Base-by-base conservation (phyloP, 176 grass and related monocot species). In the Stipa capillata region DNA sequence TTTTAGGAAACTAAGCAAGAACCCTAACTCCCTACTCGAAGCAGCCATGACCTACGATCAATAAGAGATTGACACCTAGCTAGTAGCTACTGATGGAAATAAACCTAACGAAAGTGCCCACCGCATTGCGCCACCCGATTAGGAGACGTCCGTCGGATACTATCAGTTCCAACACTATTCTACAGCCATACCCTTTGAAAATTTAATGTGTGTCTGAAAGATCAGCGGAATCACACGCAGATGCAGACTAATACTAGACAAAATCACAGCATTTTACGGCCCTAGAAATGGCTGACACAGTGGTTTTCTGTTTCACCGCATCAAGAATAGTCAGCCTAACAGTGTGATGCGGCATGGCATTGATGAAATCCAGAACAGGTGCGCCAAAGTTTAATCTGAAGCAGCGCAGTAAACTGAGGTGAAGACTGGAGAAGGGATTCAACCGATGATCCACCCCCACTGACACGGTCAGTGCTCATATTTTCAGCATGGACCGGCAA, bases 71-170 rank as follows among this genome's bases (percentile, higher is more conserved):
- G 72, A 8, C 20, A 48, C 50, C 37, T 65, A 77, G 21, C n/a
- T n/a, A n/a, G n/a, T 65, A 77, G 21, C 31, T 27, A 36, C 42
- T 0, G 25, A 48, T 44, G 50, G 39, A 20, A 45, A 77, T 12
- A 21, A 42, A 18, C 23, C 29, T 18, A 5, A 33, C 55, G 20
- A 28, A 76, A 23, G 28, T 20, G 36, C n/a, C 31, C 51, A 29
- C 60, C 34, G 74, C 16, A 2, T 39, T 4, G 34, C 33, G 35
- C 79, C 73, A 65, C 55, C 85, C 21, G 85, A 76, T 42, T 43
- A 86, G 78, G 18, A 73, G 21, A 8, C 56, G 29, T 37, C n/a
- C 80, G 56, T 88, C 66, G 80, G 86, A 88, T 83, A 28, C 86
- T 83, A 55, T 55, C 15, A 16, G 48, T 4, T 8, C 27, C 44